Evolutionary conservation across 495 filamentous ascomycete genomes (phyloP).

Genomic region (Pseudotulostoma volvatum): DNA sequence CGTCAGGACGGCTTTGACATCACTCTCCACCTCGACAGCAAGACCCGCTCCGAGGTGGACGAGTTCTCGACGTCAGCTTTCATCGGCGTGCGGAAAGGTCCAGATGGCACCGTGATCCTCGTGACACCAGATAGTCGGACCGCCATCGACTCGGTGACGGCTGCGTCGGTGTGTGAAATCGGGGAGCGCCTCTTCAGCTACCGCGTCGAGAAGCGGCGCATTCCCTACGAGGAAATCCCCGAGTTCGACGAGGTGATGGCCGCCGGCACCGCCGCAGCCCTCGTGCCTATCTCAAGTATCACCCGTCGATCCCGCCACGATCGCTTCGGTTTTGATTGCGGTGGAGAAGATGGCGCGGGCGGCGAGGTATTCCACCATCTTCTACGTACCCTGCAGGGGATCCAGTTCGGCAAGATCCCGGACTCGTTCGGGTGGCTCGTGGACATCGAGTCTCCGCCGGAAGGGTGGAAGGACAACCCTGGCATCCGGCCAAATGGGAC

Average conservation of each 20-base stretch:
- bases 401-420: slow-evolving; percentile 62
- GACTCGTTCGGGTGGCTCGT: slow-evolving; percentile 61
- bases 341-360: slow-evolving; percentile 48
- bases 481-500: slow-evolving; percentile 10
- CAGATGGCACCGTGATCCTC: slow-evolving; percentile 42
- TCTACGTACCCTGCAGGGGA: slow-evolving; percentile 60
- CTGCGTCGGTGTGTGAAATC: slow-evolving; percentile 52
- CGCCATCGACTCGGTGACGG: slow-evolving; percentile 73
- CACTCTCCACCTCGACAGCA: slow-evolving; percentile 74
- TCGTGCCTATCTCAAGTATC: slow-evolving; percentile 84
- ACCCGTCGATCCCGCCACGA: slow-evolving; percentile 50
- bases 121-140: slow-evolving; percentile 66
- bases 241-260: slow-evolving; percentile 76
- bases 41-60: slow-evolving; percentile 61
- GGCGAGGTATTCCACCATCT: slow-evolving; percentile 54
- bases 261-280: slow-evolving; percentile 77
- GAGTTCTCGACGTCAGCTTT: slow-evolving; percentile 86
- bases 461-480: slow-evolving; percentile 17
- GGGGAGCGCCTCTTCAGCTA: slow-evolving; percentile 44
- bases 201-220: slow-evolving; percentile 46
- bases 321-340: slow-evolving; percentile 47
- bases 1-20: slow-evolving; percentile 60
- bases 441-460: slow-evolving; percentile 18
- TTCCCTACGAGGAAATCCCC: slow-evolving; percentile 63
- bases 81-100: slow-evolving; percentile 47